Evolutionary conservation across 2,329 filamentous ascomycete species (phyloP).

Genomic region (Fusarium lyarnte): DNA sequence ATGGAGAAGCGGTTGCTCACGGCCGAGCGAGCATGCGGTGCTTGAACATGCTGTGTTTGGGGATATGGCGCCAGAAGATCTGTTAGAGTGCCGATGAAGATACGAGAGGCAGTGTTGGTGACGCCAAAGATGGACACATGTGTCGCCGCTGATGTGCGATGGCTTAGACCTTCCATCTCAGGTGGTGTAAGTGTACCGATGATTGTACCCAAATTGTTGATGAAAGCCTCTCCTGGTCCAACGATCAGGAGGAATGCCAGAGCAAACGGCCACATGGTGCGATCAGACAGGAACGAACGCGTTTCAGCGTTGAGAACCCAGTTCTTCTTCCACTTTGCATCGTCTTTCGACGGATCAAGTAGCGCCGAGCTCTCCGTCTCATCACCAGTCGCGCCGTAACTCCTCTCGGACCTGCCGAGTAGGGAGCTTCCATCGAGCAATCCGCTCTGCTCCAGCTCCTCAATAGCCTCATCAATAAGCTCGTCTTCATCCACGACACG

Average conservation of each 20-base stretch:
- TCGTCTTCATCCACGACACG: constrained; percentile 85
- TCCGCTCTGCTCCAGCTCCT: constrained; percentile 90
- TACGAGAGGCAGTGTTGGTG: constrained; percentile 87
- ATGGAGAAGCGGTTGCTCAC: constrained; percentile 61
- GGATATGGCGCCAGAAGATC: constrained; percentile 82
- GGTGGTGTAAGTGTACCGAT: constrained; percentile 84
- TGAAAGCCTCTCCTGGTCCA: constrained; percentile 95
- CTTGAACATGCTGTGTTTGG: constrained; percentile 66
- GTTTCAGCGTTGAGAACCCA: constrained; percentile 95
- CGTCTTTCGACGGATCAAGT: constrained; percentile 53
- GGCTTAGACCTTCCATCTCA: constrained; percentile 52
- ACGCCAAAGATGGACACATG: constrained; percentile 94
- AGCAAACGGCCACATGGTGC: constrained; percentile 96
- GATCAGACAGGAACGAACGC: constrained; percentile 81
- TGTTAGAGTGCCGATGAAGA: constrained; percentile 89
- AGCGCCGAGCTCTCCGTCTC: constrained; percentile 58
- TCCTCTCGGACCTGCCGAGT: constrained; percentile 64
- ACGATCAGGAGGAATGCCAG: constrained; percentile 91
- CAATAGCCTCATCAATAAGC: constrained; percentile 88
- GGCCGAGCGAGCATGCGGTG: constrained; percentile 47
- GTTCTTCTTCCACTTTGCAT: constrained; percentile 77
- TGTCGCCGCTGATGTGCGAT: constrained; percentile 74
- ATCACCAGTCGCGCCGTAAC: constrained; percentile 71
- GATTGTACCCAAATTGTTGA: constrained; percentile 96
- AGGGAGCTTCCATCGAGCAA: constrained; percentile 79